phyloP scores from a whole-genome alignment of 192 early-diverging fungal genomes.

The Umbelopsis sp. region DNA sequence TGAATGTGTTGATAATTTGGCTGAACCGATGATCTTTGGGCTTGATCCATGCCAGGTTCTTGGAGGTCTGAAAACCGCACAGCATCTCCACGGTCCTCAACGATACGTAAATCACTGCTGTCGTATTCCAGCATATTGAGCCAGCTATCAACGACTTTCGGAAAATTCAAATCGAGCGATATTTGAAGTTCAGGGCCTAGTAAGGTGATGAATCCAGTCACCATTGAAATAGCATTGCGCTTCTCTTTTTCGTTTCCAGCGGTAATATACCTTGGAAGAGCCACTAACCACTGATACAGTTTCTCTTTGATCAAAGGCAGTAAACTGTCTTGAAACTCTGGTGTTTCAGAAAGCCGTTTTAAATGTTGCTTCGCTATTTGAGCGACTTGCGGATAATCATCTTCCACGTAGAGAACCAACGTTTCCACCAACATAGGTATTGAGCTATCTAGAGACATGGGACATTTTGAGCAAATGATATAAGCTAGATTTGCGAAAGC shows the following conservation, averaged over 20 bases:
- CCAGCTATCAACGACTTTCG: conserved; percentile 39
- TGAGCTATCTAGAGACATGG: conserved; percentile 38
- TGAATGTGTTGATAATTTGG: conserved; percentile 30
- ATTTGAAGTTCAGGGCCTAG: conserved; percentile 32
- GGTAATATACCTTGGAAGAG: conserved; percentile 39
- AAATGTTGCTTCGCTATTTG: conserved; percentile 23
- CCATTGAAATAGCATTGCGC: conserved; percentile 31
- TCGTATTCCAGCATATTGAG: conserved; percentile 44
- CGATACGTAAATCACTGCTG: conserved; percentile 25
- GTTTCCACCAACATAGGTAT: conserved; percentile 35
- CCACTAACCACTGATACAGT: conserved; percentile 33
- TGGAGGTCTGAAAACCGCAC: conserved; percentile 26
- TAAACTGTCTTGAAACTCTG: conserved; percentile 23
- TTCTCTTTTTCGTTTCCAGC: conserved; percentile 40
- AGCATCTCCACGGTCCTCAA: conserved; percentile 30
- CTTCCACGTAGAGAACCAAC: conserved; percentile 42
- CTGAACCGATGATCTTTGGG: neutral
- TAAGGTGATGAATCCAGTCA: conserved; percentile 37
- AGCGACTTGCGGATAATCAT: conserved; percentile 38
- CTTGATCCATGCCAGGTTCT: neutral
- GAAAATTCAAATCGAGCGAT: conserved; percentile 32
- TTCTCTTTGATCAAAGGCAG: conserved; percentile 43
- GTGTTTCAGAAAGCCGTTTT: neutral
- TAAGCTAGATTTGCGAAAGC: conserved; percentile 42
- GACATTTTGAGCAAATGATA: conserved; percentile 31